phyloP scores from a whole-genome alignment of 805 yeast species.

The Huiozyma naganishii region DNA sequence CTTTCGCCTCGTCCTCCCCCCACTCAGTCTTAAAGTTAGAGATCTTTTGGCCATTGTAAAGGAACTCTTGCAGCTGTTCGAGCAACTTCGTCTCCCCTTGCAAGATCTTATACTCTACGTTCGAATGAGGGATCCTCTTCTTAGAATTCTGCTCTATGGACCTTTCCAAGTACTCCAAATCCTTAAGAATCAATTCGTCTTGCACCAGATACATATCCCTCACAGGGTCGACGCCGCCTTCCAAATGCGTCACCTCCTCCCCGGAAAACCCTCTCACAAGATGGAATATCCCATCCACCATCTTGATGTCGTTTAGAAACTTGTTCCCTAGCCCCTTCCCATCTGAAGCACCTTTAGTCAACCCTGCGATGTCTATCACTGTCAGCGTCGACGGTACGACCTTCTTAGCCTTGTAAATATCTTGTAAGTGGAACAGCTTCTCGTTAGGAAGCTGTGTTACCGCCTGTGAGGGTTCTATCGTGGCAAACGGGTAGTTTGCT shows the following conservation, averaged over 20 bases:
- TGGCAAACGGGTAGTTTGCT: slow-evolving; percentile 96
- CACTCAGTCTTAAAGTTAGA: slow-evolving; percentile 51
- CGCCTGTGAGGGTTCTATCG: slow-evolving; percentile 71
- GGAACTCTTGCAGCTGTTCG: slow-evolving; percentile 34
- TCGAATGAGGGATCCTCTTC: slow-evolving; percentile 29
- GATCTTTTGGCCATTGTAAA: slow-evolving; percentile 44
- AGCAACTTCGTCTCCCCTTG: slow-evolving; percentile 36
- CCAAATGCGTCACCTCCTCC: slow-evolving; percentile 68
- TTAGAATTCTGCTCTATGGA: slow-evolving; percentile 33
- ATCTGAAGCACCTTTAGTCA: slow-evolving; percentile 70
- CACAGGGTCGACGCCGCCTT: slow-evolving; percentile 59
- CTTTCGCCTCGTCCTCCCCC: slow-evolving; percentile 52
- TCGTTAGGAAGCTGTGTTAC: slow-evolving; percentile 59
- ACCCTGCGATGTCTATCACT: slow-evolving; percentile 72
- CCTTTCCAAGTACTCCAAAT: slow-evolving; percentile 57
- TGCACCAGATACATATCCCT: slow-evolving; percentile 66
- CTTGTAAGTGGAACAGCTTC: slow-evolving; percentile 44
- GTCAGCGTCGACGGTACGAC: slow-evolving; percentile 60
- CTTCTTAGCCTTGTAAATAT: slow-evolving; percentile 49
- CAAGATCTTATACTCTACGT: slow-evolving; percentile 3
- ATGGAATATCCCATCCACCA: slow-evolving; percentile 74
- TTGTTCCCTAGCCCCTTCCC: slow-evolving; percentile 82
- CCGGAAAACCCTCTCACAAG: slow-evolving; percentile 68
- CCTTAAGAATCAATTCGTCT: slow-evolving; percentile 69
- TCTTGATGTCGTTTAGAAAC: slow-evolving; percentile 65